A percentile compares a stretch with the other conserved stretches of the same genome.
Evolutionary conservation across 1,139 yeast species (phyloP).

Genomic region (Sugiyamaella grinbergsii): DNA sequence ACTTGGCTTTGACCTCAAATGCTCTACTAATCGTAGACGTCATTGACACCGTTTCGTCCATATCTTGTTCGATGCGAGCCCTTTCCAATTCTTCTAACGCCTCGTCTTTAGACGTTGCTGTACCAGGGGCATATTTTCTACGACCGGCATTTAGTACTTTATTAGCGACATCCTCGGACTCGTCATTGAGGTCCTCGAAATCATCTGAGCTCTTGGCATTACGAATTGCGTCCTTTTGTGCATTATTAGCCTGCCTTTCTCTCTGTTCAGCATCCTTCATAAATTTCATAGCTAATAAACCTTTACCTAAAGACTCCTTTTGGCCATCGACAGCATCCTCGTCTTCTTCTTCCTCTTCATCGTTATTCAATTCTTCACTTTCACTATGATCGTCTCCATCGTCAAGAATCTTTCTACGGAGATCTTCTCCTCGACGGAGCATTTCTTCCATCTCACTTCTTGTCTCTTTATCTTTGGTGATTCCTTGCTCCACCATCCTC

Average conservation of each 20-base stretch:
- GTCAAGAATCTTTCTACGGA: slow-evolving; percentile 75
- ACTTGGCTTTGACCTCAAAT: slow-evolving; percentile 20
- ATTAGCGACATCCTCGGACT: slow-evolving; percentile 46
- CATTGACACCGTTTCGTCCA: slow-evolving; percentile 56
- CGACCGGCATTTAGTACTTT: slow-evolving; percentile 68
- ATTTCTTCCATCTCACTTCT: slow-evolving; percentile 92
- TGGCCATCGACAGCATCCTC: slow-evolving; percentile 44
- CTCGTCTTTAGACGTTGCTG: slow-evolving; percentile 50
- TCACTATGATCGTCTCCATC: slow-evolving; percentile 56
- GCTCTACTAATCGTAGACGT: slow-evolving; percentile 32
- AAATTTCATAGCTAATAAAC: slow-evolving; percentile 90
- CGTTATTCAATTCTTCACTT: slow-evolving; percentile 53
- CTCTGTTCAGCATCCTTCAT: slow-evolving; percentile 81
- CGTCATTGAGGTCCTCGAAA: slow-evolving; percentile 43
- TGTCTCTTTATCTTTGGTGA: slow-evolving; percentile 80
- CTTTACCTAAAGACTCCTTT: slow-evolving; percentile 63
- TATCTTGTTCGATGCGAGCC: slow-evolving; percentile 52
- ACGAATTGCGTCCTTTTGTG: slow-evolving; percentile 55
- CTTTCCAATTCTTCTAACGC: slow-evolving; percentile 41
- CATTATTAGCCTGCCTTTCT: slow-evolving; percentile 57
- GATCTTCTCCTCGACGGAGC: slow-evolving; percentile 81
- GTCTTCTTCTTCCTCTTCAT: slow-evolving; percentile 43
- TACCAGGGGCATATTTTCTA: slow-evolving; percentile 76
- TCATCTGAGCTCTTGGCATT: slow-evolving; percentile 47
- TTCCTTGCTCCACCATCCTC: slow-evolving; percentile 84